Conservation (phyloP, 2,329 filamentous ascomycete species). For the Cytospora leucostoma region DNA sequence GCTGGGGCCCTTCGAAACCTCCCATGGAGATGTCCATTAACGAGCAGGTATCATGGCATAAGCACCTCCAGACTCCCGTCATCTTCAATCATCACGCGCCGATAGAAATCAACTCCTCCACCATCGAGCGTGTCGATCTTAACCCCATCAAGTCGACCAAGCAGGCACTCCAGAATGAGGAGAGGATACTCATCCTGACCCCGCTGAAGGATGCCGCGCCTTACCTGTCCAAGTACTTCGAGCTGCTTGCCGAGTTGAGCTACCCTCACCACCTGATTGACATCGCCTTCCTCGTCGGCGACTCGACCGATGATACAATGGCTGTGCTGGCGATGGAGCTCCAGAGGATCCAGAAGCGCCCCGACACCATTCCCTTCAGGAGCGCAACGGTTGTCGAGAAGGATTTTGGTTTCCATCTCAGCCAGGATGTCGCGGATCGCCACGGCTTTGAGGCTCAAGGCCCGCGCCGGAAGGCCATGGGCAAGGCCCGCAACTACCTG, state of each 20-base stretch:
- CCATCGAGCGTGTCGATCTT: constrained; percentile 79
- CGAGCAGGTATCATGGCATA: constrained; percentile 86
- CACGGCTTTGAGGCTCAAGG: constrained; percentile 88
- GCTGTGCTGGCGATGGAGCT: constrained; percentile 84
- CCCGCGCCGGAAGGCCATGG: constrained; percentile 87
- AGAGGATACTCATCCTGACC: constrained; percentile 88
- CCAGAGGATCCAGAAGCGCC: constrained; percentile 80
- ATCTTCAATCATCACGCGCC: constrained; percentile 95
- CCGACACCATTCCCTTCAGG: constrained; percentile 79
- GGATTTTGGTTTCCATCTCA: constrained; percentile 77
- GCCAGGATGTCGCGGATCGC: constrained; percentile 78
- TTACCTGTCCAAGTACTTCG: constrained; percentile 87
- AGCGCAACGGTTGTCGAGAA: constrained; percentile 87
- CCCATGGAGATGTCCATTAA: constrained; percentile 94
- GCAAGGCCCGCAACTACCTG: constrained; percentile 87
- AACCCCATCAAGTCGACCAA: constrained; percentile 81
- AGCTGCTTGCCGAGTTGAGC: constrained; percentile 83
- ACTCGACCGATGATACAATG: constrained; percentile 87
- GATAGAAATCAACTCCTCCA: constrained; percentile 77
- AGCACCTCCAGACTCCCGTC: constrained; percentile 87
- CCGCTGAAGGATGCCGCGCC: constrained; percentile 86
- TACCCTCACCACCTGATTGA: constrained; percentile 97
- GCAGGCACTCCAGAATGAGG: constrained; percentile 76
- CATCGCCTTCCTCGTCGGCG: constrained; percentile 89
- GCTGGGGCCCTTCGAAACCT: constrained; percentile 92